Conservation (phyloP, 2,329 filamentous ascomycete genomes). For the Cryphonectria japonica region DNA sequence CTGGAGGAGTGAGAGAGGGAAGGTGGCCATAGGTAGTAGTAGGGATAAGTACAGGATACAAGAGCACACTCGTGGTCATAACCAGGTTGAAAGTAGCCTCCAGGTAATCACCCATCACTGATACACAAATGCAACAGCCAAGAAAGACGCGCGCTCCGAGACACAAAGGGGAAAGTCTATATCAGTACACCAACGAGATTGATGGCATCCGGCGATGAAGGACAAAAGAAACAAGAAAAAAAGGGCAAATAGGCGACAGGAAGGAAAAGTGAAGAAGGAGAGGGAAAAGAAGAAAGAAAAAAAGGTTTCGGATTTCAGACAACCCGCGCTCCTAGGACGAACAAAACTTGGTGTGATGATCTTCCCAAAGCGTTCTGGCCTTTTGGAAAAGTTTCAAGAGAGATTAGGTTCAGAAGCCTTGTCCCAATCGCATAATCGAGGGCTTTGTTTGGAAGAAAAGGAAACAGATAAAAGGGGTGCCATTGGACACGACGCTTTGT, state of each 20-base stretch:
- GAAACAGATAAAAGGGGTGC: not conserved
- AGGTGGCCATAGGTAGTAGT: not conserved
- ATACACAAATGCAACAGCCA: not conserved
- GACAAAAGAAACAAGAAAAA: not conserved
- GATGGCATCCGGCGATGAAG: not conserved
- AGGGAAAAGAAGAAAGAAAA: too few species aligned
- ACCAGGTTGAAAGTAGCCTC: too few species aligned
- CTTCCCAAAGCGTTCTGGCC: too few species aligned
- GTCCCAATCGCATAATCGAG: constrained; percentile 11
- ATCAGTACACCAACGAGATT: not conserved
- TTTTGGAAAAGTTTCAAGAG: not conserved
- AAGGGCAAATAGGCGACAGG: too few species aligned
- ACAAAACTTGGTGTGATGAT: not conserved
- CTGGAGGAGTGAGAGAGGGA: not conserved
- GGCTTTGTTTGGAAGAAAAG: constrained; percentile 16
- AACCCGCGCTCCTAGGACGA: constrained; percentile 1
- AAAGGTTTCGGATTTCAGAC: constrained; percentile 7
- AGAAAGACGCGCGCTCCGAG: not conserved
- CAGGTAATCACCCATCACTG: not conserved
- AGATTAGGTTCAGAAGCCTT: not conserved
- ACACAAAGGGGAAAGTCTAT: not conserved
- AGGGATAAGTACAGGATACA: not conserved
- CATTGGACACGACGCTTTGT: not conserved
- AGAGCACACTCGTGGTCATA: not conserved
- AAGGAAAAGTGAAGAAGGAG: not conserved